These are phyloP conservation scores for Phytophthora melonis DNA, from an alignment of 352 stramenopile genomes.

Conservation along the genomic window DNA sequence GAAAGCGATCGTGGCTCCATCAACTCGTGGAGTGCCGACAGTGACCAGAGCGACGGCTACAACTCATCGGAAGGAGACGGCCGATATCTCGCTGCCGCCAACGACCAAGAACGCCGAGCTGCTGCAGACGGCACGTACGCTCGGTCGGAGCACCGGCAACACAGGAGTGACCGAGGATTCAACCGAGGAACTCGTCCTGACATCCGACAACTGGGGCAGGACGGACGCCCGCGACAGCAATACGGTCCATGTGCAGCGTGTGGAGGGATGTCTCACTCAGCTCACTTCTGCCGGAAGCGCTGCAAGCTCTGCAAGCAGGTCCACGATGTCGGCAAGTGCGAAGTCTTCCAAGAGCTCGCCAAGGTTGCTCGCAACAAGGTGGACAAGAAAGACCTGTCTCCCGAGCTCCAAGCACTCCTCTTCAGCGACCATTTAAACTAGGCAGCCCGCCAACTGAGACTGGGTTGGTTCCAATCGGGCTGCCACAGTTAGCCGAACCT, in stretches of 20 bases:
- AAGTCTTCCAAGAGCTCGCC: constrained; percentile 3
- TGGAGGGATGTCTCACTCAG: background rate
- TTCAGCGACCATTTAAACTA: constrained; percentile 3
- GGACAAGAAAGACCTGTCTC: constrained; percentile 15
- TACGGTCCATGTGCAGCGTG: background rate
- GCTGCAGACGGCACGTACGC: background rate
- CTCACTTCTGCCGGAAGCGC: background rate
- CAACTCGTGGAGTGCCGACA: background rate
- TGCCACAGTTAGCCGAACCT: constrained; percentile 16
- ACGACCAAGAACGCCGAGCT: background rate
- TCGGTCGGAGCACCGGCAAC: background rate
- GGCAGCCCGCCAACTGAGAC: constrained; percentile 5
- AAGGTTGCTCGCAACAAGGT: background rate
- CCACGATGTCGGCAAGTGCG: background rate
- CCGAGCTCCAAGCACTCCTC: too few relatives aligned
- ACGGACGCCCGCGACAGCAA: background rate
- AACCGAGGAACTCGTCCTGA: background rate
- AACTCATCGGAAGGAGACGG: background rate
- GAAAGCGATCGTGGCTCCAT: background rate
- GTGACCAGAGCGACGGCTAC: background rate
- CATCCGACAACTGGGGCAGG: background rate
- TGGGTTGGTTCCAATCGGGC: constrained; percentile 8
- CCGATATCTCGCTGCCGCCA: background rate
- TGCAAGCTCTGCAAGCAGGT: background rate
- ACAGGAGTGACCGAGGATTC: background rate